Evolutionary conservation across 371 early-diverging fungal genomes (phyloP).

Genomic region (Rhizomucor pusillus): DNA sequence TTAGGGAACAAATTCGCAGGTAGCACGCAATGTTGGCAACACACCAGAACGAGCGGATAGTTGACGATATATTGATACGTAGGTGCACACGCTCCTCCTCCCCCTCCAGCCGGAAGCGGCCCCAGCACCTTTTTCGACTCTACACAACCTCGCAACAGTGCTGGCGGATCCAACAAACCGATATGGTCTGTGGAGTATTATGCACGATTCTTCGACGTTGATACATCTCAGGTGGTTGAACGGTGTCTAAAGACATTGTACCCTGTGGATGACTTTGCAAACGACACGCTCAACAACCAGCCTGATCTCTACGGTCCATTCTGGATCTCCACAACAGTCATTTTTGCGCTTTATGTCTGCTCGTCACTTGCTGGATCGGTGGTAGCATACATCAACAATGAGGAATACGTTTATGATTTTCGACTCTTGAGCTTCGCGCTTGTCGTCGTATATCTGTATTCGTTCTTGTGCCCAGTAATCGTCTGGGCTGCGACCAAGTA

Average conservation of each 20-base stretch:
- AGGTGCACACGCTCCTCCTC: constrained; percentile 15
- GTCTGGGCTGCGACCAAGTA: constrained; percentile 86
- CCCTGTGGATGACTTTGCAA: constrained; percentile 45
- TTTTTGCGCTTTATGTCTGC: constrained; percentile 88
- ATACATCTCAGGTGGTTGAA: constrained; percentile 68
- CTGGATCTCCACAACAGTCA: constrained; percentile 94
- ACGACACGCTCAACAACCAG: constrained; percentile 42
- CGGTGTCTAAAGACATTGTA: constrained; percentile 50
- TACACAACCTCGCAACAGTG: constrained; percentile 29
- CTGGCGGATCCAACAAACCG: constrained; percentile 30
- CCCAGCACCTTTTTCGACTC: constrained; percentile 35
- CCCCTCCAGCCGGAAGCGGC: constrained; percentile 15
- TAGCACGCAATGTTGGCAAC: background rate
- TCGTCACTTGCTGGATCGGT: constrained; percentile 85
- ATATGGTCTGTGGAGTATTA: constrained; percentile 88
- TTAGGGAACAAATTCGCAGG: constrained; percentile 14
- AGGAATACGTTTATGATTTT: constrained; percentile 72
- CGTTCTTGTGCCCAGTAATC: constrained; percentile 65
- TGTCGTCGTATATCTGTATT: constrained; percentile 79
- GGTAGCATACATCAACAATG: constrained; percentile 60
- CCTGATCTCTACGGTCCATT: constrained; percentile 73
- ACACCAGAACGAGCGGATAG: no score
- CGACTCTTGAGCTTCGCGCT: constrained; percentile 78
- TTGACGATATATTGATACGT: constrained; percentile 2
- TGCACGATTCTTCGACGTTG: constrained; percentile 87